Evolutionary conservation across 2,329 filamentous ascomycete species (phyloP).

Genomic region (Clonostachys sp.): DNA sequence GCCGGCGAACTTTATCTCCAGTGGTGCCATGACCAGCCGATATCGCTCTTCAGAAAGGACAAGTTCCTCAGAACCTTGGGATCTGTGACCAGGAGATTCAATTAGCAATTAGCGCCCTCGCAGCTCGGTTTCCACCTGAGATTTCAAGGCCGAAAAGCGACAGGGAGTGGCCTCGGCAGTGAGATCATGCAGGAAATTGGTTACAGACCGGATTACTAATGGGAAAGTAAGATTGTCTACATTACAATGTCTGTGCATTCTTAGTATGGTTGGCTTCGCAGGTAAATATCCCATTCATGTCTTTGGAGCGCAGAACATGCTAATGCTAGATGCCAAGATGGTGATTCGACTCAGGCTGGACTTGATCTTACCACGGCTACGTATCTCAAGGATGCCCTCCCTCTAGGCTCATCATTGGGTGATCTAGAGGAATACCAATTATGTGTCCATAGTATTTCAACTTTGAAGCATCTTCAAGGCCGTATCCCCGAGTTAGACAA

Average conservation of each 20-base stretch:
- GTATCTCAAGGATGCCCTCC: too few relatives aligned
- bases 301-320: too few relatives aligned
- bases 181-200: constrained; percentile 11
- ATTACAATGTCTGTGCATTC: constrained; percentile 27
- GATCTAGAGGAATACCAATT: too few relatives aligned
- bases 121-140: constrained; percentile 29
- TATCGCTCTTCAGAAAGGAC: constrained; percentile 38
- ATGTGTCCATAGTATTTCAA: too few relatives aligned
- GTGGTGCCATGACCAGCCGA: constrained; percentile 44
- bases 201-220: constrained; percentile 25
- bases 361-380: too few relatives aligned
- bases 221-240: constrained; percentile 28
- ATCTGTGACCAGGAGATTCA: constrained; percentile 24
- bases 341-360: too few relatives aligned
- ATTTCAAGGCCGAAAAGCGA: constrained; percentile 6
- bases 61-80: constrained; percentile 31
- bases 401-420: too few relatives aligned
- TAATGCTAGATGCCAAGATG: too few relatives aligned
- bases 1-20: constrained; percentile 31
- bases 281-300: constrained; percentile 12
- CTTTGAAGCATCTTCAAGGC: too few relatives aligned
- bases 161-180: constrained; percentile 4
- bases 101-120: constrained; percentile 29
- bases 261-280: constrained; percentile 28
- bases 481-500: too few relatives aligned